Base-by-base conservation (phyloP, 345 rosid species). In the Pistacia atlantica region DNA sequence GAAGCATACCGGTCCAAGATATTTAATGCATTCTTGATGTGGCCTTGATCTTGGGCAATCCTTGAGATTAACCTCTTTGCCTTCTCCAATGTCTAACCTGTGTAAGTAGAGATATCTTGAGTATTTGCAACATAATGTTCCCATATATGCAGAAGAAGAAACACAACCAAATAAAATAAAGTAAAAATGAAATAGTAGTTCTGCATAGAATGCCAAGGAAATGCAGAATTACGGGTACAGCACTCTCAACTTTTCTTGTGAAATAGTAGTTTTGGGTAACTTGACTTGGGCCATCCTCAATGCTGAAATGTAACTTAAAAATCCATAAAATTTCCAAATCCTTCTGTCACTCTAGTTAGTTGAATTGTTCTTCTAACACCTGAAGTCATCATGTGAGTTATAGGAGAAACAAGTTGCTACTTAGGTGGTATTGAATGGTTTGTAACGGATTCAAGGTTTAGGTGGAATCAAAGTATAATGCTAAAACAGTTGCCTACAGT, bases 1-100 rank as follows among this genome's bases (percentile, higher is more conserved):
- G 37, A 54, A 74, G 45, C 56, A 52, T 71, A 84, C 87, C 56
- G 84, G 87, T 70, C 83, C 87, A 51, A 85, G 83, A 76, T 82
- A 85, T 60, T 85, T 80, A 18, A 82, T 82, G 75, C 80, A 75
- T 63, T 84, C 80, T 78, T 72, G 74, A 42, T 78, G 77, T 45
- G 82, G 81, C 82, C 78, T 82, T 52, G 73, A 80, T 72, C 87
- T 82, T 11, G 85, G 80, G 79, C 85, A 85, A 3, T 77, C 80
- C 49, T 72, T 49, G 22, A 82, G 81, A 72, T 78, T 82, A 22
- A 82, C 28, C 18, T 78, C 82, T 68, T 59, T 85, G 72, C 87
- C 87, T 38, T 80, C 81, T 72, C 87, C 87, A 66, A 82, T 46
- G 66, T 82, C 87, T 84, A 85, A 79, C 83, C 83, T 84, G 59